phyloP scores from a whole-genome alignment of 2,329 filamentous ascomycete species.

The Zymoseptoria crescenta region DNA sequence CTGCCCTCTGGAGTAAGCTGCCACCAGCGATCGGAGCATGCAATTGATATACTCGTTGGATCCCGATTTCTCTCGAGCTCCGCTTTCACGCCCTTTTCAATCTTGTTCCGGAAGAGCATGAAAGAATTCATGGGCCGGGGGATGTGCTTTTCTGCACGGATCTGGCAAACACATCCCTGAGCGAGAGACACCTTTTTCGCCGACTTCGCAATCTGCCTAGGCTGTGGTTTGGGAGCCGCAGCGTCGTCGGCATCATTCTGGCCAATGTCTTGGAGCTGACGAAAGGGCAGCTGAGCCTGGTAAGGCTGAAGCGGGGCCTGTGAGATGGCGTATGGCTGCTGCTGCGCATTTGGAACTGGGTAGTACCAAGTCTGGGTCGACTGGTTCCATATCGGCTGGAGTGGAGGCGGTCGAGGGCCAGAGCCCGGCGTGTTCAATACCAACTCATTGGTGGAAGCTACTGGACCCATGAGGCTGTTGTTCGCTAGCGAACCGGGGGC shows the following conservation, averaged over 20 bases:
- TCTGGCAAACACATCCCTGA: neutral
- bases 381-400: neutral
- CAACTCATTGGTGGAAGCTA: neutral
- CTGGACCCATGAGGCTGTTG: neutral
- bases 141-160: neutral
- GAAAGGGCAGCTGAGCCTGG: neutral
- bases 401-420: neutral
- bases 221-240: neutral
- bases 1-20: too few relatives aligned
- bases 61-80: neutral
- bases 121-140: neutral
- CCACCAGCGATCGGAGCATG: too few relatives aligned
- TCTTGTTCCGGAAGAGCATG: conserved; percentile 2
- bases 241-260: neutral
- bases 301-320: neutral
- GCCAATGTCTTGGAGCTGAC: neutral
- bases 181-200: neutral
- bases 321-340: neutral
- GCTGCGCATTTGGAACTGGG: neutral
- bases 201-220: neutral
- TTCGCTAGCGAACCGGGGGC: neutral
- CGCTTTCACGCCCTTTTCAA: neutral
- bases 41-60: neutral
- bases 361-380: neutral
- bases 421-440: neutral